A percentile compares a stretch with the other conserved stretches of the same genome.
phyloP scores from a whole-genome alignment of 2,329 filamentous ascomycete genomes.

The Daldinia eschscholtzii region DNA sequence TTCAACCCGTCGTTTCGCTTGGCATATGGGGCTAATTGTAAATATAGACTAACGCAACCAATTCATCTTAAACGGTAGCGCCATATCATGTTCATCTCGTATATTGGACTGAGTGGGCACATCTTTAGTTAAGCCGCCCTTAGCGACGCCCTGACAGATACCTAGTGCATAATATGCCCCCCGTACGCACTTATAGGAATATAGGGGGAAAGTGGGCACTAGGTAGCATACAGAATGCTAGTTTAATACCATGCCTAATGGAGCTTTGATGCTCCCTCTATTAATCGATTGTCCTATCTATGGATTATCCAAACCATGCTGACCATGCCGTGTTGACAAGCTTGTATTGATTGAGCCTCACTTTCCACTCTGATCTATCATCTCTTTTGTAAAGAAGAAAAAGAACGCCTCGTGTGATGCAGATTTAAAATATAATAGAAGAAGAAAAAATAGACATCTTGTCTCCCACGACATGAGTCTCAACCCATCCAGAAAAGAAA shows the following conservation, averaged over 20 bases:
- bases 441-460: not conserved
- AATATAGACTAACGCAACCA: not conserved
- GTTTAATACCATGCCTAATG: not conserved
- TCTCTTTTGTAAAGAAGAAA: constrained; percentile 8
- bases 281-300: constrained; percentile 1
- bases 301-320: not conserved
- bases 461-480: constrained; percentile 3
- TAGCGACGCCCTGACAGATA: not conserved
- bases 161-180: not conserved
- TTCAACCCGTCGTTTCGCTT: not conserved
- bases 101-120: not conserved
- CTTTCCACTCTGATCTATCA: constrained; percentile 15
- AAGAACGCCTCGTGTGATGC: constrained; percentile 30
- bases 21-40: not conserved
- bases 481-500: not conserved
- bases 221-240: not conserved
- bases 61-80: not conserved
- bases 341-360: not conserved
- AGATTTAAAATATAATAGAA: constrained; percentile 24
- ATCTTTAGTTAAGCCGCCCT: not conserved
- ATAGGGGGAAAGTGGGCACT: not conserved
- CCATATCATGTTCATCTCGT: not conserved
- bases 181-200: too few relatives aligned
- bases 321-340: not conserved
- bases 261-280: not conserved